These are phyloP conservation scores for Antarctomyces pellizariae DNA, from an alignment of 495 filamentous ascomycete genomes.

Conservation along the genomic window DNA sequence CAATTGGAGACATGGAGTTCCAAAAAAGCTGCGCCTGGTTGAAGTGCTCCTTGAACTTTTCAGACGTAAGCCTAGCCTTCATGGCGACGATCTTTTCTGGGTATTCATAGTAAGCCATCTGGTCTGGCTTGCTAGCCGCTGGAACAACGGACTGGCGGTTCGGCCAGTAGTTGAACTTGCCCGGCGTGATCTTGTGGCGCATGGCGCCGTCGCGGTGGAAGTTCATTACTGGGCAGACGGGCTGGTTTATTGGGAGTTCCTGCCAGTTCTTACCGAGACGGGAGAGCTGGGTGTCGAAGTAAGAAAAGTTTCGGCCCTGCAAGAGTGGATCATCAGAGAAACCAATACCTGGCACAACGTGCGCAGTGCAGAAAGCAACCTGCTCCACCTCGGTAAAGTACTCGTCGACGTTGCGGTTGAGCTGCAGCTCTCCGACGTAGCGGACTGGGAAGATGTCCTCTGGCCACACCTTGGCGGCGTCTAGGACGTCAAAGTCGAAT, in stretches of 20 bases:
- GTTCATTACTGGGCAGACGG: slow-evolving; percentile 57
- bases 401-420: slow-evolving; percentile 69
- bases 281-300: slow-evolving; percentile 67
- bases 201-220: slow-evolving; percentile 53
- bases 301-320: slow-evolving; percentile 70
- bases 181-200: slow-evolving; percentile 29
- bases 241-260: slow-evolving; percentile 65
- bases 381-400: slow-evolving; percentile 74
- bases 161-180: slow-evolving; percentile 75
- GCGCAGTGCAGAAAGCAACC: slow-evolving; percentile 65
- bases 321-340: slow-evolving; percentile 71
- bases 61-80: slow-evolving; percentile 42
- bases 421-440: slow-evolving; percentile 59
- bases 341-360: slow-evolving; percentile 70
- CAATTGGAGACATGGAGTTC: slow-evolving; percentile 49
- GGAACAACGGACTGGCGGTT: slow-evolving; percentile 47
- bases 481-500: slow-evolving; percentile 78
- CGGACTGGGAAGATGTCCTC: slow-evolving; percentile 60
- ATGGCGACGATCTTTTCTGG: slow-evolving; percentile 40
- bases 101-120: slow-evolving; percentile 48
- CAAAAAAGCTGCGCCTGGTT: slow-evolving; percentile 53
- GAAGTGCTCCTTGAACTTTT: slow-evolving; percentile 67
- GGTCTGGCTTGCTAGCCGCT: slow-evolving; percentile 25
- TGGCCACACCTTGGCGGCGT: slow-evolving; percentile 85
- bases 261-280: slow-evolving; percentile 71